phyloP scores from a whole-genome alignment of 768 basidiomycete species.

The Hemileccinum impolitum region DNA sequence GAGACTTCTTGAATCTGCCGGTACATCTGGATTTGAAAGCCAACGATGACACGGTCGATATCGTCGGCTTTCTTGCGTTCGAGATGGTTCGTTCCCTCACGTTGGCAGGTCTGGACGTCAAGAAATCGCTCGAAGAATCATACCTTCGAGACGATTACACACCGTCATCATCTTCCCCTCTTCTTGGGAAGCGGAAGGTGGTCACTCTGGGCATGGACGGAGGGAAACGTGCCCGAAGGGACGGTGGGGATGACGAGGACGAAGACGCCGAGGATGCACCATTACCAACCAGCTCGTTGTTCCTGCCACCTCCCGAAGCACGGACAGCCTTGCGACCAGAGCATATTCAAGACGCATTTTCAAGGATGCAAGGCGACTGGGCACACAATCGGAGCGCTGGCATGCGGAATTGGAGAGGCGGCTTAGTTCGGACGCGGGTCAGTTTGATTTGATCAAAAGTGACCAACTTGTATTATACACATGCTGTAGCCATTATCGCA shows the following conservation, averaged over 20 bases:
- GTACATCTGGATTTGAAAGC: constrained; percentile 83
- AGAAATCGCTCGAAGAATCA: constrained; percentile 72
- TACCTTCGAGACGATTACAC: constrained; percentile 63
- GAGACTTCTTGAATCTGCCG: constrained; percentile 90
- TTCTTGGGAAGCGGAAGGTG: constrained; percentile 69
- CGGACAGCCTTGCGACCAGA: constrained; percentile 74
- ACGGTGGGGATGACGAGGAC: constrained; percentile 45
- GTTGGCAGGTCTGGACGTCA: constrained; percentile 81
- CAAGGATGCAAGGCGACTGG: constrained; percentile 87
- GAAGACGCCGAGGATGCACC: constrained; percentile 63
- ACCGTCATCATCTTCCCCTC: constrained; percentile 42
- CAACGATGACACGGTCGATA: constrained; percentile 93
- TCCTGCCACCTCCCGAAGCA: constrained; percentile 79
- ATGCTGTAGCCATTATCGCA: neutral
- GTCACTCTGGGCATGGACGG: constrained; percentile 41
- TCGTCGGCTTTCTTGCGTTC: constrained; percentile 95
- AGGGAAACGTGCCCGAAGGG: constrained; percentile 49
- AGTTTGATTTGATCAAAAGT: constrained; percentile 69
- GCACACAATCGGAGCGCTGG: constrained; percentile 78
- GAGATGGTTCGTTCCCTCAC: constrained; percentile 96
- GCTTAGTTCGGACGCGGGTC: constrained; percentile 73
- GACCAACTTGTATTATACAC: too few species aligned
- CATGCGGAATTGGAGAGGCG: constrained; percentile 87
- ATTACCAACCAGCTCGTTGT: constrained; percentile 67
- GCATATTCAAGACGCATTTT: constrained; percentile 89